Base-by-base conservation (phyloP, 2,329 filamentous ascomycete species). In the Neonectria ditissima region DNA sequence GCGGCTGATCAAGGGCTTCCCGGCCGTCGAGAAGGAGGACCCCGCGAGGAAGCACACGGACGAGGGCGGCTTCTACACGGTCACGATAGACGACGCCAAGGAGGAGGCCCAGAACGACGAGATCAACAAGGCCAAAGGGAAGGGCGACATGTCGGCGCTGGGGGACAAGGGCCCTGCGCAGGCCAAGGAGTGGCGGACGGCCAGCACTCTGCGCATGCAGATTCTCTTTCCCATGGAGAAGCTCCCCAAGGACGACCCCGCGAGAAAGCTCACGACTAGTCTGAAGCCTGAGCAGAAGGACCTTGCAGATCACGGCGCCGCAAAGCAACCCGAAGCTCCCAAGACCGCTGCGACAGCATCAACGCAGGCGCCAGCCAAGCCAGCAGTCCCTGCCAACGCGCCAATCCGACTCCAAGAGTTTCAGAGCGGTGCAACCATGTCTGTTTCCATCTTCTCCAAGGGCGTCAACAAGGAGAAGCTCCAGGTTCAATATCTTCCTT, bases 121-220 rank as follows among this genome's bases (percentile, higher is more conserved):
- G 3, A 70, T 73, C 5, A 78, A 78, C 56, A 67, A 73, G 26
- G 14, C 34, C 34, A 37, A n/a, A 5, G 64, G 56, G 10, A 57
- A 57, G 16, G 56, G 52, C 4, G 52, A 55, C 16, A 20, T 56
- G 6, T 41, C 11, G 62, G 16, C 55, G 2, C 18, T 67, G 39
- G 59, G 59, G 5, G 54, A 39, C 5, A 44, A 62, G 2, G 52
- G 41, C 5, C 28, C 47, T 2, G 18, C 69, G 3, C 60, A 75
- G 44, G 64, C 44, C 1, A 69, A 69, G 47, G 73, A 75, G 5
- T 79, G 76, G 73, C 80, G 81, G 28, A 77, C 79, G 32, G 84
- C 83, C 1, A 80, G 80, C 55, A 76, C 79, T 1, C 78, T 84
- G 74, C 80, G 86, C 4, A 70, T 81, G 22, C 83, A 86, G 73